Base-by-base conservation (phyloP, 345 rosid genomes). In the Euphorbia tirucalli region DNA sequence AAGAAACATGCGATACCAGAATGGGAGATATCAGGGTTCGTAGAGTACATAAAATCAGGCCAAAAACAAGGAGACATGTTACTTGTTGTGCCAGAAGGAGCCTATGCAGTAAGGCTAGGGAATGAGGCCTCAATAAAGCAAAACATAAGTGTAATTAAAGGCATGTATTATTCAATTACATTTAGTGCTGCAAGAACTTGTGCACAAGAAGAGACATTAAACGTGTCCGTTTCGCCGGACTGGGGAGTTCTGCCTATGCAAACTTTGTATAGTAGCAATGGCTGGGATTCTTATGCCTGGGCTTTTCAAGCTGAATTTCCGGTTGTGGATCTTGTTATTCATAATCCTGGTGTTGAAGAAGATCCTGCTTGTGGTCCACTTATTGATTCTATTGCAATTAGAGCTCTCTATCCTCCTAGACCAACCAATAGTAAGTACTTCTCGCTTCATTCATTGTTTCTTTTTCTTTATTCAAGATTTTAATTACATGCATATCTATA, bases 281-380 rank as follows among this genome's bases (percentile, higher is more conserved):
- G 81, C 3, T 81, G 84, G 84, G 84, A 81, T 35, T 81, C 84
- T 0, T 74, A 78, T 32, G 78, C 84, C 0, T 81, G 84, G 84
- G 81, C 79, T 0, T 81, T 78, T 35, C 61, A 48, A 39, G 84
- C 84, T 8, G 19, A 58, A 19, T 22, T n/a, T 5, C 35, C 30
- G 0, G 19, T 11, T 2, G 77, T 72, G 5, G 81, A 74, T n/a
- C 43, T 77, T 21, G 58, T 68, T 0, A 71, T 81, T n/a, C 84
- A 81, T 30, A 81, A 81, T 59, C 81, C 84, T 1, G 81, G 84
- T 5, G 79, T 77, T 3, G 84, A 81, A 58, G 81, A 81, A 50
- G 84, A 81, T 74, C 84, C 84, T 28, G 81, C 84, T 43, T 81
- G 81, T 24, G 84, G 84, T 1, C 84, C 84, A 0, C 71, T 81